Conservation (phyloP, 768 basidiomycete genomes). For the Gloeostereum incarnatum region DNA sequence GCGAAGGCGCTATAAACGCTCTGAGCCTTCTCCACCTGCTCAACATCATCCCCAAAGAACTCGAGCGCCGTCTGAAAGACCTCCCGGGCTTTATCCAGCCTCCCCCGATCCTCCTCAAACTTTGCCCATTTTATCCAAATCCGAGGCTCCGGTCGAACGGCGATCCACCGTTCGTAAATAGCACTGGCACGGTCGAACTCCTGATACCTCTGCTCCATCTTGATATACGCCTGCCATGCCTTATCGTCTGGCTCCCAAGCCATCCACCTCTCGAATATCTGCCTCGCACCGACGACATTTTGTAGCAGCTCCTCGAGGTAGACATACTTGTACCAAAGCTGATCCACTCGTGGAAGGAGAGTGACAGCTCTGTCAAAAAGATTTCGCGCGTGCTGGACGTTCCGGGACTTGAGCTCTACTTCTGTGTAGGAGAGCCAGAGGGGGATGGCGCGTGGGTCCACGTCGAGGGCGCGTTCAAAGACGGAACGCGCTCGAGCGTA, state of each 20-base stretch:
- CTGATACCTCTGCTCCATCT: slow-evolving; percentile 89
- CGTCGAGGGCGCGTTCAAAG: slow-evolving; percentile 94
- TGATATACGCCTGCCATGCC: slow-evolving; percentile 99
- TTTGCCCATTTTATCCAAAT: slow-evolving; percentile 83
- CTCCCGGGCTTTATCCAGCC: slow-evolving; percentile 69
- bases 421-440: slow-evolving; percentile 94
- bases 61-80: slow-evolving; percentile 88
- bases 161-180: slow-evolving; percentile 89
- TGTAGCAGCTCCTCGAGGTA: slow-evolving; percentile 96
- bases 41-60: slow-evolving; percentile 83
- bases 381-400: slow-evolving; percentile 95
- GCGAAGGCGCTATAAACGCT: slow-evolving; percentile 86
- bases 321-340: slow-evolving; percentile 99
- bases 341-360: slow-evolving; percentile 90
- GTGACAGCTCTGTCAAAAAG: slow-evolving; percentile 97
- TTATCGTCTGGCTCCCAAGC: slow-evolving; percentile 99
- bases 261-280: slow-evolving; percentile 99
- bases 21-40: slow-evolving; percentile 94
- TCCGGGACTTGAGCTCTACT: slow-evolving; percentile 96
- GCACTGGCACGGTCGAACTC: slow-evolving; percentile 88
- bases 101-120: slow-evolving; percentile 79
- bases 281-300: slow-evolving; percentile 92
- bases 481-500: slow-evolving; percentile 91
- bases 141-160: slow-evolving; percentile 66
- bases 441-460: slow-evolving; percentile 83